Evolutionary conservation across 202 grass and related monocot genomes (phyloP), one percentile per base, ranked within the genome.

Genomic region (Panicum hallii): DNA sequence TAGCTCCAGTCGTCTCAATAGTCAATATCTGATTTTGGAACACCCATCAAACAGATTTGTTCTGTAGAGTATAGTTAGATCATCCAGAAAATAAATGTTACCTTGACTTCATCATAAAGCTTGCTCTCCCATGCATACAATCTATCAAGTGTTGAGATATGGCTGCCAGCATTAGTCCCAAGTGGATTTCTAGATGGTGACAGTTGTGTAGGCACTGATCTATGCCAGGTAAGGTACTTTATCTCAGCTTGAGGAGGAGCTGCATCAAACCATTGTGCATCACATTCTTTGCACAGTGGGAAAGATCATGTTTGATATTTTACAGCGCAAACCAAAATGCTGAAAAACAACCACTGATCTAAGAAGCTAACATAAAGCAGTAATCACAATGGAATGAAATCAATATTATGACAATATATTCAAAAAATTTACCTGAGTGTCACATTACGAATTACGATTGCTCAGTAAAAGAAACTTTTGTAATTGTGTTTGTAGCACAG

Each of bases 71-170:
- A 54, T 53, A 66, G 14, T 9, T 75, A 2, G 7, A 75, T 12
- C 8, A 54, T 63, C 5, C 69, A 70, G 1, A 61, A 63, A 70
- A 50, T 30, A 11, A 50, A 12, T 28, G 20, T 79, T 84, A 94
- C 94, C 94, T 94, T 97, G 43, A 93, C 79, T 90, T 97, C 94
- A 74, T 92, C 92, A 92, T 92, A 97, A 88, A 97, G 92, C 53
- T 92, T 94, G 58, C 84, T 84, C 52, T 97, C 92, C 92, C 92
- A 94, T 43, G 92, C 88, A 83, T 90, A 92, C 68, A 97, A 69
- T 32, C 88, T 87, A 75, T 92, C 88, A 67, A 94, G 83, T 58
- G 86, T 91, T 34, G 90, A 94, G 30, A 88, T 89, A 89, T 92
- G 84, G 49, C 84, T 88, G 48, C 76, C 84, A 69, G 88, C 79